Evolutionary conservation across 768 basidiomycete genomes (phyloP), one percentile per base, ranked within the genome.

Genomic region (Piloderma croceum): DNA sequence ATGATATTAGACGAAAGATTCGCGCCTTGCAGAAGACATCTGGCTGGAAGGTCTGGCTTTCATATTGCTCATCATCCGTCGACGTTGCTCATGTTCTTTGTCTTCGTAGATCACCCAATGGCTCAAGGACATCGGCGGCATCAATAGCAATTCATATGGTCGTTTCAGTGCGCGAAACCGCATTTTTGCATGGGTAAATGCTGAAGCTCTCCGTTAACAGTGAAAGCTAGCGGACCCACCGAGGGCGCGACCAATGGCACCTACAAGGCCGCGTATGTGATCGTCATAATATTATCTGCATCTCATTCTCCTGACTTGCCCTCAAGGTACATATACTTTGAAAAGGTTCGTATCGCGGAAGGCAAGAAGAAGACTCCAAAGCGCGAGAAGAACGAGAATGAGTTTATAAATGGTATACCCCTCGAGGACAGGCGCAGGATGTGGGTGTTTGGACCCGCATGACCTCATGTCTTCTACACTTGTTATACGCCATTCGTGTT

Each of bases 91-190:
- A 35, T 41, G 24, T 24, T 27, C 22, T 34, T 23, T 13, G n/a
- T 10, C 18, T 17, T n/a, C 15, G 22, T 34, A 74, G 70, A 51
- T 70, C 24, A 69, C 69, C 13, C 62, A 62, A 17, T 71, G 70
- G 71, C 50, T 73, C 37, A 61, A 53, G 47, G 68, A 71, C 5
- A 71, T 74, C 39, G 69, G 70, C 2, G 55, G 56, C 31, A 60
- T 74, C 50, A 71, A 75, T 45, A 66, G 43, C 46, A 72, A 72
- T 52, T 70, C 69, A 2, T 69, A 58, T 48, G 44, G 47, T 34
- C 67, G 68, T 24, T 73, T 73, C 59, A 73, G 70, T 70, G 45
- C 18, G 69, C n/a, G n/a, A n/a, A n/a, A n/a, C n/a, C n/a, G n/a
- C n/a, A n/a, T n/a, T n/a, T n/a, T n/a, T n/a, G n/a, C n/a, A n/a